Conservation (phyloP, 495 filamentous ascomycete genomes). For the Geoglossum glabrum region DNA sequence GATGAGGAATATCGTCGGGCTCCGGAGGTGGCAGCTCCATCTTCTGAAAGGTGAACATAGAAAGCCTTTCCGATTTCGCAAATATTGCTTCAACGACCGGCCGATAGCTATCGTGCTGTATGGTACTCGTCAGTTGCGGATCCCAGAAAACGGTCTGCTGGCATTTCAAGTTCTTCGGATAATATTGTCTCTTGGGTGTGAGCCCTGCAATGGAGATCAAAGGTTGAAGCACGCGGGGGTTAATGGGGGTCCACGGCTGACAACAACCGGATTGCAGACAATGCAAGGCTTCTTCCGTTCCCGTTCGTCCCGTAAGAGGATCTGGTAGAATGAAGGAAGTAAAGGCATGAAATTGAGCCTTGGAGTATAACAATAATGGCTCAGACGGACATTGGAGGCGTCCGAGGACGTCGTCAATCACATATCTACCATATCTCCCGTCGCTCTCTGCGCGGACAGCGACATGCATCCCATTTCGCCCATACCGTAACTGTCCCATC, state of each 20-base stretch:
- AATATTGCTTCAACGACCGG: slow-evolving; percentile 23
- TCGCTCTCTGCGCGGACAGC: slow-evolving; percentile 7
- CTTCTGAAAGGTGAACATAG: slow-evolving; percentile 12
- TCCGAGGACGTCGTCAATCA: slow-evolving; percentile 3
- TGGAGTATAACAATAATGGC: background rate
- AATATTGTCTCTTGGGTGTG: background rate
- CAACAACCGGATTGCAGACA: background rate
- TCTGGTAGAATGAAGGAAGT: slow-evolving; percentile 4
- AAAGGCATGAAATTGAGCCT: slow-evolving; percentile 5
- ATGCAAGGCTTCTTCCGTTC: slow-evolving; percentile 4
- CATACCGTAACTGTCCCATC: slow-evolving; percentile 2
- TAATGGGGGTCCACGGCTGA: slow-evolving; percentile 2
- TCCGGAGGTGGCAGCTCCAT: background rate
- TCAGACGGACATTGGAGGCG: slow-evolving; percentile 1
- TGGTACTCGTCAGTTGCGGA: slow-evolving; percentile 21
- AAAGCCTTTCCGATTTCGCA: slow-evolving; percentile 19
- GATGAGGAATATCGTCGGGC: slow-evolving; percentile 7
- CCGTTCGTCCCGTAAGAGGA: slow-evolving; percentile 4
- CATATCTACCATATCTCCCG: slow-evolving; percentile 21
- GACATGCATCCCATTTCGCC: slow-evolving; percentile 18
- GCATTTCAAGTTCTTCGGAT: background rate
- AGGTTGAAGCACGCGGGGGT: background rate
- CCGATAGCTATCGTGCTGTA: slow-evolving; percentile 32
- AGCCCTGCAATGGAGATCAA: background rate
- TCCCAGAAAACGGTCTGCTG: slow-evolving; percentile 4